Evolutionary conservation across 495 filamentous ascomycete species (phyloP).

Genomic region (Delitschia confertaspora): DNA sequence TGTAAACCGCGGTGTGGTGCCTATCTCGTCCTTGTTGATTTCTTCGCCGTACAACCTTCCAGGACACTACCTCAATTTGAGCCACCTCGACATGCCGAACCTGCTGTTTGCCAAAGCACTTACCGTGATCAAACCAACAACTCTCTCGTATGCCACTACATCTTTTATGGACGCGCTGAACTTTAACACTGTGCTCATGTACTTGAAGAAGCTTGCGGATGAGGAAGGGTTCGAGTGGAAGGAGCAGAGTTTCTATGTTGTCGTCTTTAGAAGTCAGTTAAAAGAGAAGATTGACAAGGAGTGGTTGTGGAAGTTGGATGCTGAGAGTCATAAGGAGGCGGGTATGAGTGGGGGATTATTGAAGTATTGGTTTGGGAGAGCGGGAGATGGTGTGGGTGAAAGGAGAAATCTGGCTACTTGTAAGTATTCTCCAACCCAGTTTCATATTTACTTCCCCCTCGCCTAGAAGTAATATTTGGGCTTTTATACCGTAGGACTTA

Average conservation of each 20-base stretch:
- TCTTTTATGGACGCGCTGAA: conserved; percentile 70
- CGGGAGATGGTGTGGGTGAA: conserved; percentile 22
- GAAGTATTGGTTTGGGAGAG: conserved; percentile 43
- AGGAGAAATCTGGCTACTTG: conserved; percentile 34
- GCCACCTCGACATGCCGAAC: conserved; percentile 51
- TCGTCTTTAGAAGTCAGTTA: conserved; percentile 69
- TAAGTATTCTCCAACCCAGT: conserved; percentile 23
- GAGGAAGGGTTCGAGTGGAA: conserved; percentile 50
- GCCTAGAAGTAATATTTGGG: not conserved
- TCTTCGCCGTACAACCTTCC: conserved; percentile 64
- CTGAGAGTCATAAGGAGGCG: conserved; percentile 68
- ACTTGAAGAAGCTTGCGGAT: conserved; percentile 41
- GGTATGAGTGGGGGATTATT: conserved; percentile 69
- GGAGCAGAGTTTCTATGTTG: conserved; percentile 63
- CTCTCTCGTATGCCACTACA: conserved; percentile 66
- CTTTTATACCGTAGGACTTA: not conserved
- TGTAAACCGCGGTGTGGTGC: not conserved
- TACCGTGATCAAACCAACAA: conserved; percentile 49
- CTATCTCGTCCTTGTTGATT: conserved; percentile 41
- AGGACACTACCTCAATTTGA: conserved; percentile 63
- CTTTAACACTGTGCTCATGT: conserved; percentile 54
- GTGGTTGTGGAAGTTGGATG: conserved; percentile 59
- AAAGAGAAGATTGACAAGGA: conserved; percentile 50
- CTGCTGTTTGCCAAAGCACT: conserved; percentile 64
- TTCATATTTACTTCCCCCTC: not conserved